Percentiles rank a stretch among this genome's conserved stretches.
Conservation (phyloP, 2,329 filamentous ascomycete species). For the Fusarium dlaminii region DNA sequence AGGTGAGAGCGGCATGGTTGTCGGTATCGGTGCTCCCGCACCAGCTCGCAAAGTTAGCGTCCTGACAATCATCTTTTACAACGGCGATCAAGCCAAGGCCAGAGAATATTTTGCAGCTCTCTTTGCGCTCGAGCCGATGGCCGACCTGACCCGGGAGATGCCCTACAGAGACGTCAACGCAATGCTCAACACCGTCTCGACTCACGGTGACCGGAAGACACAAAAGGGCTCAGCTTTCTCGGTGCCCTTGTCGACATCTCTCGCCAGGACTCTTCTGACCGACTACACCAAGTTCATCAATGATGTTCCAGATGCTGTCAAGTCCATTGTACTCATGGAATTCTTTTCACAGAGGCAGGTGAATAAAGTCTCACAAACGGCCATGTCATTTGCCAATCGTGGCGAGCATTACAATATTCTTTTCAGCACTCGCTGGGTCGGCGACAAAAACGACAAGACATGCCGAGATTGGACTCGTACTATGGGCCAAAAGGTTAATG, state of each 20-base stretch:
- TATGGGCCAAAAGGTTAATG: not conserved
- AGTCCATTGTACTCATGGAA: not conserved
- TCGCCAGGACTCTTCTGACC: not conserved
- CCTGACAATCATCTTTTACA: not conserved
- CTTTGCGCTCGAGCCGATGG: not conserved
- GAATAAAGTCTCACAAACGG: not conserved
- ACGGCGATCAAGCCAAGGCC: not conserved
- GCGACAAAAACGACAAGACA: not conserved
- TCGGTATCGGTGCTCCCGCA: not conserved
- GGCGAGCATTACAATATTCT: not conserved
- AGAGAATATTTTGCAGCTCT: not conserved
- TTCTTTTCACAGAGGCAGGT: not conserved
- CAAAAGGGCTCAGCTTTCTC: not conserved
- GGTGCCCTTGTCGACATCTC: not conserved
- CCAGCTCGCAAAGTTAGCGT: not conserved
- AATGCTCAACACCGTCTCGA: not conserved
- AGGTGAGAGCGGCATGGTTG: not conserved
- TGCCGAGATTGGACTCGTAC: not conserved
- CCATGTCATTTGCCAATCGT: not conserved
- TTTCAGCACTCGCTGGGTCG: not conserved
- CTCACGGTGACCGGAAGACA: not conserved
- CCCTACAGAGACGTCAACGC: not conserved
- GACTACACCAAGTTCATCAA: not conserved
- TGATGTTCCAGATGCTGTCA: not conserved
- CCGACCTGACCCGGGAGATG: not conserved